phyloP scores from a whole-genome alignment of 495 filamentous ascomycete species.

The Daldinia concentrica region DNA sequence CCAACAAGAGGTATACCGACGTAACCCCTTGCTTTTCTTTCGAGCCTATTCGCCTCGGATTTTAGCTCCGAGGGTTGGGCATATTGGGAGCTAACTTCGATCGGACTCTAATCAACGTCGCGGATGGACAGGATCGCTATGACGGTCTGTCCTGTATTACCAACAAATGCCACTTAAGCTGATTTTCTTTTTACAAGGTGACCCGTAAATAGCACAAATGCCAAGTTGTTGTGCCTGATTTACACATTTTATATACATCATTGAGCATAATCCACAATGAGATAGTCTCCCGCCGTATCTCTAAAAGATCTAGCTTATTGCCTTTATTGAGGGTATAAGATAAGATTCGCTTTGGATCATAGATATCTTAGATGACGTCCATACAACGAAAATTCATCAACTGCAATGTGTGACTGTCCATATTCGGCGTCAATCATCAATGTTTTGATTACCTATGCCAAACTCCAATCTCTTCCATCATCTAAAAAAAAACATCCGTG shows the following conservation, averaged over 20 bases:
- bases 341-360: constrained; percentile 1
- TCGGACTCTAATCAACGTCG: constrained; percentile 10
- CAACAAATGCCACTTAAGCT: constrained; percentile 10
- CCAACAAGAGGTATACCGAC: constrained; percentile 7
- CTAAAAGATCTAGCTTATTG: constrained; percentile 7
- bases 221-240: constrained; percentile 27
- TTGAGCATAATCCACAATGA: constrained; percentile 2
- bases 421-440: constrained; percentile 20
- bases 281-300: constrained; percentile 9
- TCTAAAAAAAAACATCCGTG: constrained; percentile 31
- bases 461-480: constrained; percentile 30
- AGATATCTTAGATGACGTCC: constrained; percentile 22
- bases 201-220: constrained; percentile 12
- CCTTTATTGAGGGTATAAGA: constrained; percentile 9
- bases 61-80: constrained; percentile 18
- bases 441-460: constrained; percentile 29
- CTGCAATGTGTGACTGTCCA: constrained; percentile 9
- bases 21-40: constrained; percentile 6
- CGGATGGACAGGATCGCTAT: constrained; percentile 9
- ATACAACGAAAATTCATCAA: constrained; percentile 21
- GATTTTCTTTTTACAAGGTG: neutral
- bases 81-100: constrained; percentile 5
- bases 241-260: constrained; percentile 29
- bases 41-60: constrained; percentile 9
- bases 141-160: constrained; percentile 11